Percentiles rank a stretch among this genome's conserved stretches.
Conservation (phyloP, 768 basidiomycete species). For the Leccinum variicolor region DNA sequence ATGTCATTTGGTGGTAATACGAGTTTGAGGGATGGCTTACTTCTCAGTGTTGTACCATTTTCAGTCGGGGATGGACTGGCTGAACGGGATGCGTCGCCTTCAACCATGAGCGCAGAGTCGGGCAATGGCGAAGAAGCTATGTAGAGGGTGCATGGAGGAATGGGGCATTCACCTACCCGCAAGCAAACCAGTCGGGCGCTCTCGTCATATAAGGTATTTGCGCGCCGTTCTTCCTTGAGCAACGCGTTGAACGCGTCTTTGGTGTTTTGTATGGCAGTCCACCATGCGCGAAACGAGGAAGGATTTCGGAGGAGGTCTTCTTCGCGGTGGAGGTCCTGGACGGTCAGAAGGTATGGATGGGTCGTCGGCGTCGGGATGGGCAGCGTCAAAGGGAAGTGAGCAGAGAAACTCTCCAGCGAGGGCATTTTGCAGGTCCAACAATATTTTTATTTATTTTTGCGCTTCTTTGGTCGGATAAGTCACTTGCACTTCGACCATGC, state of each 20-base stretch:
- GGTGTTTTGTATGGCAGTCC: constrained; percentile 75
- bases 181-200: too few species aligned
- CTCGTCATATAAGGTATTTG: constrained; percentile 46
- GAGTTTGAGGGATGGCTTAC: too few species aligned
- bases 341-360: constrained; percentile 69
- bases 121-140: too few species aligned
- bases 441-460: constrained; percentile 7
- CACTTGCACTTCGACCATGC: too few species aligned
- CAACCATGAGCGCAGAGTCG: too few species aligned
- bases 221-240: constrained; percentile 52
- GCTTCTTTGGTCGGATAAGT: background rate
- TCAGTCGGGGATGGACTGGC: too few species aligned
- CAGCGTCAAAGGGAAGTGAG: constrained; percentile 77
- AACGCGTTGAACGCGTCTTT: constrained; percentile 60
- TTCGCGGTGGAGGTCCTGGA: constrained; percentile 80
- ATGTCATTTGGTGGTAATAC: too few species aligned
- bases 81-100: too few species aligned
- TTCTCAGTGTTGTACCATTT: too few species aligned
- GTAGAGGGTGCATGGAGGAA: too few species aligned
- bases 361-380: constrained; percentile 82
- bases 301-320: constrained; percentile 94
- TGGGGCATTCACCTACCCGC: too few species aligned
- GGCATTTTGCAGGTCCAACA: constrained; percentile 43
- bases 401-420: constrained; percentile 51
- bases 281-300: constrained; percentile 90